A percentile compares a stretch with the other conserved stretches of the same genome.
phyloP scores from a whole-genome alignment of 306 rosid genomes.

The cucumber (Cucumis sativus) region DNA sequence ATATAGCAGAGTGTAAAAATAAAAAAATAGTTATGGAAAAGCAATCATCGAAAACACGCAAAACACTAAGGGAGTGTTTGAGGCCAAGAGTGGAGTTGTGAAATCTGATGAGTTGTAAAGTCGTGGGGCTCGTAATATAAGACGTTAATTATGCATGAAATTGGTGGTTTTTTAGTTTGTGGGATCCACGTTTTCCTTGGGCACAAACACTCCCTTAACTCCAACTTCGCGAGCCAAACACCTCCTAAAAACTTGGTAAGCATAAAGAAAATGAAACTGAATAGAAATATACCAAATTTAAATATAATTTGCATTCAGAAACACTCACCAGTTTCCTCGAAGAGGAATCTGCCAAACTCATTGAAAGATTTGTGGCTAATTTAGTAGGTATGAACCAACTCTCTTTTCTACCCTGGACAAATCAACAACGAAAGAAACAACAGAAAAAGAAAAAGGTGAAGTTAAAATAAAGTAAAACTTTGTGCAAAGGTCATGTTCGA shows the following conservation, averaged over 20 bases:
- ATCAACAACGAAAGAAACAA: background rate
- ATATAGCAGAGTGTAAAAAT: too few species aligned
- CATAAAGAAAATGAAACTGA: background rate
- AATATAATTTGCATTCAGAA: background rate
- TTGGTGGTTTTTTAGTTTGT: too few species aligned
- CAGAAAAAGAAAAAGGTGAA: background rate
- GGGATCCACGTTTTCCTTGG: too few species aligned
- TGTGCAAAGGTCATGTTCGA: background rate
- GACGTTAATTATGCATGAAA: too few species aligned
- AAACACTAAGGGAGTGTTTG: too few species aligned
- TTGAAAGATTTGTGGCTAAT: conserved; percentile 90
- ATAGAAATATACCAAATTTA: background rate
- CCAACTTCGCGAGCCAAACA: too few species aligned
- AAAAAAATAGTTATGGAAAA: too few species aligned
- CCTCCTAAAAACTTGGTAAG: background rate
- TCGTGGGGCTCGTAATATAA: too few species aligned
- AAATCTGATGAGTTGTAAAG: too few species aligned
- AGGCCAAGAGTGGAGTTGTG: too few species aligned
- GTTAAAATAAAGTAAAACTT: conserved; percentile 1
- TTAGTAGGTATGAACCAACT: conserved; percentile 95
- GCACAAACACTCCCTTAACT: too few species aligned
- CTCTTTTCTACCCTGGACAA: conserved; percentile 76
- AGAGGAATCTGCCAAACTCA: conserved; percentile 78
- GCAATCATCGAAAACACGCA: too few species aligned
- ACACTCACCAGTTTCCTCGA: conserved; percentile 58